A percentile compares a stretch with the other conserved stretches of the same genome.
Evolutionary conservation across 768 basidiomycete species (phyloP).

Genomic region (Phylloporus sp.): DNA sequence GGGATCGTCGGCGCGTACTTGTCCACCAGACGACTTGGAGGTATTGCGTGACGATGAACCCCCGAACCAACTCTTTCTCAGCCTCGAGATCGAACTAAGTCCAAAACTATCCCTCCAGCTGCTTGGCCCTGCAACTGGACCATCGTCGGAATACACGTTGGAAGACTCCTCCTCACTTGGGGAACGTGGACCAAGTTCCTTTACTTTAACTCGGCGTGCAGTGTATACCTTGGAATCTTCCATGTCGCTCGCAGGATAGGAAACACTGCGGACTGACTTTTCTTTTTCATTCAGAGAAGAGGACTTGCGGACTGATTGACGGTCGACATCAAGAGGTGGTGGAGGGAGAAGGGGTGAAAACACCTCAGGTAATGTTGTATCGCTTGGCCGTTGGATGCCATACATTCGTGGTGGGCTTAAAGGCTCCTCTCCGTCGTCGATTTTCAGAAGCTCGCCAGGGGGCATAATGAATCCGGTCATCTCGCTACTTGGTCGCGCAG

Average conservation of each 20-base stretch:
- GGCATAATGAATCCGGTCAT: constrained; percentile 34
- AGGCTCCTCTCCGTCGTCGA: constrained; percentile 33
- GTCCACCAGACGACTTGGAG: constrained; percentile 27
- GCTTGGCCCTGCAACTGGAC: constrained; percentile 26
- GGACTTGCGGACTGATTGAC: constrained; percentile 21
- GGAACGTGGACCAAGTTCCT: constrained; percentile 28
- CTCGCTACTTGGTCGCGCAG: constrained; percentile 31
- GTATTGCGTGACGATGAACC: constrained; percentile 29
- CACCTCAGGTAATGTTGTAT: constrained; percentile 25
- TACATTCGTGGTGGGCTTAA: constrained; percentile 29
- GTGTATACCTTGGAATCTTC: constrained; percentile 33
- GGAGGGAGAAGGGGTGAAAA: constrained; percentile 38
- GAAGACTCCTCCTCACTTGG: constrained; percentile 18
- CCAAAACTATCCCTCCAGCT: constrained; percentile 39
- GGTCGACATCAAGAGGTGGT: constrained; percentile 34
- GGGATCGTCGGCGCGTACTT: constrained; percentile 38
- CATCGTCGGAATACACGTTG: constrained; percentile 9
- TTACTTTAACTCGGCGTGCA: constrained; percentile 39
- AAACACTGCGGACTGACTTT: constrained; percentile 30
- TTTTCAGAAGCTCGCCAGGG: constrained; percentile 33
- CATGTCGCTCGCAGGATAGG: constrained; percentile 32
- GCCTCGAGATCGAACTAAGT: constrained; percentile 44
- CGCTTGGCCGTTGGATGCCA: constrained; percentile 15
- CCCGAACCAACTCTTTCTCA: constrained; percentile 60
- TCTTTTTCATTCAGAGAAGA: constrained; percentile 32